A percentile compares a stretch with the other conserved stretches of the same genome.
Evolutionary conservation across 192 early-diverging fungal genomes (phyloP).

Genomic region (Polychytrium aggregatum): DNA sequence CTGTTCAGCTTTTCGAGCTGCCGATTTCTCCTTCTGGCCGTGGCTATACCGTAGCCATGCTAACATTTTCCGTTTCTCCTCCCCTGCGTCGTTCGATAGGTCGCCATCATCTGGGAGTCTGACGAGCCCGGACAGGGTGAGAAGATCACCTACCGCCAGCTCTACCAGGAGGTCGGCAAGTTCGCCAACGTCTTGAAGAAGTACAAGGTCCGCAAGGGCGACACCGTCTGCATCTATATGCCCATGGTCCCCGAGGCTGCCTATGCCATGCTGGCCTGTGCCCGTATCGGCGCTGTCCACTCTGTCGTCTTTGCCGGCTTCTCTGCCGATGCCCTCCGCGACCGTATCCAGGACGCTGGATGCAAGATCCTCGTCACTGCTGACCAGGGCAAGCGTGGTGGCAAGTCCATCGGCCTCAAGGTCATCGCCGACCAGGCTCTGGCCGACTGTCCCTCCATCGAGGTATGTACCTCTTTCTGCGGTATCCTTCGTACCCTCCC

Average conservation of each 20-base stretch:
- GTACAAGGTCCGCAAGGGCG: conserved; percentile 80
- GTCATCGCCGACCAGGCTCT: conserved; percentile 88
- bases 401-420: conserved; percentile 81
- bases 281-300: conserved; percentile 83
- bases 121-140: conserved; percentile 64
- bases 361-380: conserved; percentile 80
- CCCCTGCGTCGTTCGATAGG: no score
- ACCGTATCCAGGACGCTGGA: conserved; percentile 76
- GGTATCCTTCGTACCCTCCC: no score
- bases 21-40: no score
- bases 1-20: no score
- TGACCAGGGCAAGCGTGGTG: conserved; percentile 88
- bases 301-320: conserved; percentile 94
- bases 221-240: conserved; percentile 94
- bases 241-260: conserved; percentile 90
- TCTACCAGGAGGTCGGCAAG: conserved; percentile 71
- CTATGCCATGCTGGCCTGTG: conserved; percentile 88
- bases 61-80: no score
- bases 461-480: no score
- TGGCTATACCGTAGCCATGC: no score
- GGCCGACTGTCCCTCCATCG: conserved; percentile 61
- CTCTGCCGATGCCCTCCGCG: conserved; percentile 81
- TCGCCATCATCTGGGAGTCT: conserved; percentile 80
- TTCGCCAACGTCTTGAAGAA: conserved; percentile 77
- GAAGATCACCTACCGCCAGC: conserved; percentile 71